Evolutionary conservation across 352 stramenopile species (phyloP).

Genomic region (Globisporangium nagaii): DNA sequence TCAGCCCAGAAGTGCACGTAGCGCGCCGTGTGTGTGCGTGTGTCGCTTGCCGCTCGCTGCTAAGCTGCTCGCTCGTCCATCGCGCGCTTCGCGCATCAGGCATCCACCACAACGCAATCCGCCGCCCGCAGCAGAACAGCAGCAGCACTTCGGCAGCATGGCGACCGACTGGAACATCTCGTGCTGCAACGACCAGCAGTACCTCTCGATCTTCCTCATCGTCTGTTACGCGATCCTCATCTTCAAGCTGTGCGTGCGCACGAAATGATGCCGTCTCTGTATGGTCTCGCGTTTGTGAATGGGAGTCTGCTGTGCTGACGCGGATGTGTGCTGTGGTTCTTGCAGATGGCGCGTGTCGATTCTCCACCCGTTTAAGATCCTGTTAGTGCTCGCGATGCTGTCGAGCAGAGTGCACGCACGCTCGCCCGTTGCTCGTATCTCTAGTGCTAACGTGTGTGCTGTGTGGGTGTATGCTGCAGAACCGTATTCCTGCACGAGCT

Average conservation of each 20-base stretch:
- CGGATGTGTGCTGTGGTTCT: background rate
- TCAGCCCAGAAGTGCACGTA: too few relatives aligned
- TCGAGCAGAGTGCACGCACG: too few relatives aligned
- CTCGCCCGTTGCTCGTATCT: background rate
- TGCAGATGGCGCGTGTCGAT: slow-evolving; percentile 81
- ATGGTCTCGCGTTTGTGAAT: background rate
- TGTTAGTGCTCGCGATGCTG: slow-evolving; percentile 39
- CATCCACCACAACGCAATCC: background rate
- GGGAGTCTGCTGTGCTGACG: background rate
- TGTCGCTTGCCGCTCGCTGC: too few relatives aligned
- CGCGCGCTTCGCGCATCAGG: background rate
- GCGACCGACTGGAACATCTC: slow-evolving; percentile 18
- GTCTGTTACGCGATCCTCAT: slow-evolving; percentile 78
- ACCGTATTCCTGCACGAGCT: slow-evolving; percentile 87
- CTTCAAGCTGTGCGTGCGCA: slow-evolving; percentile 67
- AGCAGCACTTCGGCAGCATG: too few relatives aligned
- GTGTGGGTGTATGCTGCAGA: slow-evolving; percentile 17
- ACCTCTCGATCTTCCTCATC: slow-evolving; percentile 86
- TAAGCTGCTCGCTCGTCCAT: too few relatives aligned
- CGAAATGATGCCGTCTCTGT: too few relatives aligned
- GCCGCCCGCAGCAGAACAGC: background rate
- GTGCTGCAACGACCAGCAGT: slow-evolving; percentile 88
- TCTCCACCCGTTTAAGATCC: slow-evolving; percentile 86
- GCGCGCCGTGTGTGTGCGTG: too few relatives aligned
- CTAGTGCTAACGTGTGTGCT: background rate